Evolutionary conservation across 148 eudicot genomes (phyloP).

Genomic region (Diospyros kaki): DNA sequence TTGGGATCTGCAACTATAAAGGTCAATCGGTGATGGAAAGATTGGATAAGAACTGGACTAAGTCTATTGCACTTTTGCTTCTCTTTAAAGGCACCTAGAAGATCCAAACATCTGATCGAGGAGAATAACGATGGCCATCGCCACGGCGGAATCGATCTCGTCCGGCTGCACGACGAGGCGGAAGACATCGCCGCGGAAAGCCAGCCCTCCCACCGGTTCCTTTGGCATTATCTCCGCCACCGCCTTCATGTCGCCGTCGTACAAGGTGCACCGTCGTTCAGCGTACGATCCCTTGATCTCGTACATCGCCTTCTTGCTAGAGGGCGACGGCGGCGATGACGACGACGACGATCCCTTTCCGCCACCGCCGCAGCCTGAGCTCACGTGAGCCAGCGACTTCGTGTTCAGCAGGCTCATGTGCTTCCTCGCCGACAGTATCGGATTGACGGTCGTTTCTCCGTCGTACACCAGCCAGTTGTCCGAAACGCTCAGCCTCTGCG

Average conservation of each 20-base stretch:
- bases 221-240: slow-evolving; percentile 67
- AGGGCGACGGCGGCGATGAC: neutral
- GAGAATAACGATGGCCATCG: slow-evolving; percentile 65
- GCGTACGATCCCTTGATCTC: slow-evolving; percentile 68
- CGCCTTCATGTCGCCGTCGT: slow-evolving; percentile 41
- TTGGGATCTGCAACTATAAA: no score
- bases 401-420: slow-evolving; percentile 34
- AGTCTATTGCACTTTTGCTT: no score
- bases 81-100: neutral
- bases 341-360: slow-evolving; percentile 1
- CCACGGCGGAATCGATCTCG: slow-evolving; percentile 37
- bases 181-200: slow-evolving; percentile 60
- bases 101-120: slow-evolving; percentile 75
- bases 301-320: slow-evolving; percentile 26
- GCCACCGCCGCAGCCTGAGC: slow-evolving; percentile 2
- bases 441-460: slow-evolving; percentile 48
- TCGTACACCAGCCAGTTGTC: slow-evolving; percentile 61
- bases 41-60: no score
- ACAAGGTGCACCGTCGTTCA: slow-evolving; percentile 40
- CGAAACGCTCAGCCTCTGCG: slow-evolving; percentile 54
- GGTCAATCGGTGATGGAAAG: no score
- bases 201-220: slow-evolving; percentile 49
- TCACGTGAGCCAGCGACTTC: slow-evolving; percentile 49
- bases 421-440: slow-evolving; percentile 36
- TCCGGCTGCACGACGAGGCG: slow-evolving; percentile 35